Percentiles rank a stretch among this genome's conserved stretches.
Conservation (phyloP, 2,329 filamentous ascomycete species). For the Hirsutella rhossiliensis region DNA sequence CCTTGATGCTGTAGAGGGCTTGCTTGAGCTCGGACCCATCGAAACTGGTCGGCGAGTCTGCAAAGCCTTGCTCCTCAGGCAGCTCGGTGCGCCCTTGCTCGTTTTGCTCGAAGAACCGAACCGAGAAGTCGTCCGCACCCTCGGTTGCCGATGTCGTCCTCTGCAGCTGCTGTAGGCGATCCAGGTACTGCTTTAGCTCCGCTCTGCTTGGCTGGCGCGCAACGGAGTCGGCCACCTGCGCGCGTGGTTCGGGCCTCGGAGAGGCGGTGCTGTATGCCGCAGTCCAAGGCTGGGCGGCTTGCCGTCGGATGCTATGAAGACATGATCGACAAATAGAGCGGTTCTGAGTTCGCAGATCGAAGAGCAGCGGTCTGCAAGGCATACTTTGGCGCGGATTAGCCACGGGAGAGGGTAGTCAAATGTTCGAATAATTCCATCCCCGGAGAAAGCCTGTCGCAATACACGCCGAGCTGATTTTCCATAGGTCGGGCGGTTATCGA, state of each 20-base stretch:
- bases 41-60: slow-evolving; percentile 21
- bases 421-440: background rate
- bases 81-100: slow-evolving; percentile 24
- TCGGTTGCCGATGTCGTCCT: slow-evolving; percentile 8
- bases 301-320: slow-evolving; percentile 16
- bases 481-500: slow-evolving; percentile 16
- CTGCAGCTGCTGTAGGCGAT: slow-evolving; percentile 14
- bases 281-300: slow-evolving; percentile 13
- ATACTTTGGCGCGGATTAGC: slow-evolving; percentile 12
- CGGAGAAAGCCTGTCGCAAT: background rate
- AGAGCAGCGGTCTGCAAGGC: slow-evolving; percentile 22
- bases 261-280: slow-evolving; percentile 21
- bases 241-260: slow-evolving; percentile 9
- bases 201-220: slow-evolving; percentile 12
- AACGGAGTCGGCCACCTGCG: slow-evolving; percentile 6
- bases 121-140: slow-evolving; percentile 12
- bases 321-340: slow-evolving; percentile 26
- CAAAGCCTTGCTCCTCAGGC: slow-evolving; percentile 26
- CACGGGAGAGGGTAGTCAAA: background rate
- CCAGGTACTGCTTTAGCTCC: slow-evolving; percentile 15
- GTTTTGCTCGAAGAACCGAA: slow-evolving; percentile 38
- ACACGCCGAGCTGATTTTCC: background rate
- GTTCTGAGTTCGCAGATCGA: slow-evolving; percentile 22
- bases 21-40: slow-evolving; percentile 23
- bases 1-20: slow-evolving; percentile 25